Evolutionary conservation across 73 alveolate species (phyloP).

Genomic region (Paramecium bursaria): DNA sequence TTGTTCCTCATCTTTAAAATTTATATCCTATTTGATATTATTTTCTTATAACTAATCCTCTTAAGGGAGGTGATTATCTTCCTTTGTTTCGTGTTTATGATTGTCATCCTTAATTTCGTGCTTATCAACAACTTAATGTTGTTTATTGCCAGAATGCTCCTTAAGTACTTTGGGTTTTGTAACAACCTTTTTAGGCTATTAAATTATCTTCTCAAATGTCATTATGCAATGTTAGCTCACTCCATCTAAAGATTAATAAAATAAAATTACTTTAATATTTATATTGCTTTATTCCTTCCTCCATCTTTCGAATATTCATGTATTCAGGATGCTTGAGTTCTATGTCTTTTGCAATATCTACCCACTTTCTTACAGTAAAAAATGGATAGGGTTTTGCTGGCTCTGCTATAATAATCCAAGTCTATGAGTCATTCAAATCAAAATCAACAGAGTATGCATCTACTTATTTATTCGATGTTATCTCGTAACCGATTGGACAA

Average conservation of each 20-base stretch:
- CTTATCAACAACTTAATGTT: too few species aligned
- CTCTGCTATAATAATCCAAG: conserved; percentile 86
- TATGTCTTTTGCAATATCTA: conserved; percentile 79
- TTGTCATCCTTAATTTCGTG: too few species aligned
- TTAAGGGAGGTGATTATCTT: too few species aligned
- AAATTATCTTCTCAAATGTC: conserved; percentile 73
- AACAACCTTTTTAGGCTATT: conserved; percentile 49
- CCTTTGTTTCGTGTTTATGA: too few species aligned
- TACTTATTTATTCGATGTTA: conserved; percentile 75
- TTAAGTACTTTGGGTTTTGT: neutral
- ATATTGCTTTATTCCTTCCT: conserved; percentile 78
- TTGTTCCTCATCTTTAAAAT: too few species aligned
- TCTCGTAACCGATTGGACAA: conserved; percentile 89
- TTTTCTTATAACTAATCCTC: too few species aligned
- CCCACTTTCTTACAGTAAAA: conserved; percentile 84
- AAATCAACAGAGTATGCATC: conserved; percentile 78
- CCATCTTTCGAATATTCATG: conserved; percentile 79
- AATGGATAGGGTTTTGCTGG: conserved; percentile 76
- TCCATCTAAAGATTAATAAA: conserved; percentile 78
- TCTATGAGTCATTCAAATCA: conserved; percentile 67
- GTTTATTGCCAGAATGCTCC: too few species aligned
- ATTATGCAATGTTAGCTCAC: conserved; percentile 86
- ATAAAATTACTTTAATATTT: conserved; percentile 66
- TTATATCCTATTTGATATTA: too few species aligned
- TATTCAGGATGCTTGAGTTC: conserved; percentile 74